Evolutionary conservation across 495 filamentous ascomycete genomes (phyloP).

Genomic region (Xylaria cubensis): DNA sequence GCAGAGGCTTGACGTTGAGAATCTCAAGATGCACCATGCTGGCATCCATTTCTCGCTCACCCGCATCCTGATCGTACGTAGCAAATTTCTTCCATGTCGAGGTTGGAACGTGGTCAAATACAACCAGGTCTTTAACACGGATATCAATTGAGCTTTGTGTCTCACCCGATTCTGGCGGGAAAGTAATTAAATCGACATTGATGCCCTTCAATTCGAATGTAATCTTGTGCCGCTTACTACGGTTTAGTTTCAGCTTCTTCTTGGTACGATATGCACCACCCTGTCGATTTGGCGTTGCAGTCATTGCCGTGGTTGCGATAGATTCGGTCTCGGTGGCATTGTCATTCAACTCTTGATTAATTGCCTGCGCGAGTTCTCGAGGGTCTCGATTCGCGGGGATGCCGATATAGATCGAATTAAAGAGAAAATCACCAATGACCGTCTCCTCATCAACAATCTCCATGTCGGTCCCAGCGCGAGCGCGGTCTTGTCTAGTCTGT

Average conservation of each 20-base stretch:
- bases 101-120: conserved; percentile 92
- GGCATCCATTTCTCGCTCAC: conserved; percentile 79
- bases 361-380: conserved; percentile 75
- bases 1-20: conserved; percentile 82
- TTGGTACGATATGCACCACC: conserved; percentile 51
- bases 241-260: conserved; percentile 73
- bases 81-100: conserved; percentile 99
- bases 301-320: conserved; percentile 73
- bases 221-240: conserved; percentile 93
- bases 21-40: conserved; percentile 91
- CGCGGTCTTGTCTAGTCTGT: conserved; percentile 53
- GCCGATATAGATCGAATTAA: conserved; percentile 98
- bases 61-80: conserved; percentile 87
- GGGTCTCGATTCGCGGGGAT: conserved; percentile 87
- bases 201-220: conserved; percentile 91
- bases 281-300: conserved; percentile 63
- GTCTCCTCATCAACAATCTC: conserved; percentile 78
- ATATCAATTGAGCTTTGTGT: conserved; percentile 87
- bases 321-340: conserved; percentile 87
- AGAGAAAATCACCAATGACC: conserved; percentile 92
- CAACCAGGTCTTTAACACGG: conserved; percentile 79
- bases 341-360: conserved; percentile 89
- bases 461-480: conserved; percentile 54
- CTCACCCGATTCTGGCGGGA: conserved; percentile 77
- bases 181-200: conserved; percentile 81